Evolutionary conservation across 164 flowering plant genomes (phyloP).

Genomic region (Paratinospora sagittata): DNA sequence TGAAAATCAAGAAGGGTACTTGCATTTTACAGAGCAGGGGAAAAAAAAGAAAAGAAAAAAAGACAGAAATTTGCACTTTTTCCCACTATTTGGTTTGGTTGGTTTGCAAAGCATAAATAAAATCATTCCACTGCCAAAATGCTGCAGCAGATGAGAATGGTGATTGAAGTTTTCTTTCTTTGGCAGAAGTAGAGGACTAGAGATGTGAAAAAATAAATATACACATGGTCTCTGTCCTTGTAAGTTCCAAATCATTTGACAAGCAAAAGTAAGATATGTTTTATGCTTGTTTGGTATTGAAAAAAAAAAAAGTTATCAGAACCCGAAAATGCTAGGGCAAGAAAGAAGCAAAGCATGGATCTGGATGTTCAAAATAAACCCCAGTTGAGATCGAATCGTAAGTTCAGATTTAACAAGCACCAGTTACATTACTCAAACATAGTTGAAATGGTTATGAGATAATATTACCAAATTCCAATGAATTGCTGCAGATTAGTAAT

Average conservation of each 20-base stretch:
- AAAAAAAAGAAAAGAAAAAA: too few relatives aligned
- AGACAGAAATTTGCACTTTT: too few relatives aligned
- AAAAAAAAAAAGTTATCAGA: background rate
- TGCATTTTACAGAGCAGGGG: background rate
- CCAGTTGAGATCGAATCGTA: background rate
- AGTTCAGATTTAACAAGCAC: background rate
- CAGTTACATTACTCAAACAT: background rate
- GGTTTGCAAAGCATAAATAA: background rate
- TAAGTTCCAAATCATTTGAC: background rate
- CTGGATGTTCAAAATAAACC: background rate
- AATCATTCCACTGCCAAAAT: background rate
- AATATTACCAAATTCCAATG: background rate
- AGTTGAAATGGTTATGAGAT: background rate
- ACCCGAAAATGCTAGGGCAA: background rate
- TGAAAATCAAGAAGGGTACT: background rate
- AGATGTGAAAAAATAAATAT: background rate
- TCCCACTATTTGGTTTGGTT: background rate
- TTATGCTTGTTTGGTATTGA: background rate
- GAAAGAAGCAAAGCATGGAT: background rate
- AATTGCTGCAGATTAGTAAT: background rate
- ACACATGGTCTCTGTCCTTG: background rate
- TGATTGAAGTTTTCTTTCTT: background rate
- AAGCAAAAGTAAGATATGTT: too few relatives aligned
- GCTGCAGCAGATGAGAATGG: background rate
- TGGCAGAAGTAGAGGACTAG: background rate